phyloP scores from a whole-genome alignment of 2,329 filamentous ascomycete genomes.

The Aureobasidium pullulans region DNA sequence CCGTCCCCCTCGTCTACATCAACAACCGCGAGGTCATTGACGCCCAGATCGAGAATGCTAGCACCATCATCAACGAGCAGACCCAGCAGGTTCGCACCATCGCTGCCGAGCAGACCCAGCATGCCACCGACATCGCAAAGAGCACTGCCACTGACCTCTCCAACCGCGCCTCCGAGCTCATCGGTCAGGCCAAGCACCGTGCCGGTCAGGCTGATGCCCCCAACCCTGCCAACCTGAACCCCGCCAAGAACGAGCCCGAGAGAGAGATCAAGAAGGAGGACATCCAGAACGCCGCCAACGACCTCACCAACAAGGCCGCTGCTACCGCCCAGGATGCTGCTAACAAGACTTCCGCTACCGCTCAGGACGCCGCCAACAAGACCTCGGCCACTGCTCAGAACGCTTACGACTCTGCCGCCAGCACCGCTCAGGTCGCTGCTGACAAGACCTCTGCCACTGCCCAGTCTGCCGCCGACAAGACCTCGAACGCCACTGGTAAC shows the following conservation, averaged over 20 bases:
- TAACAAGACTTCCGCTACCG: constrained; percentile 13
- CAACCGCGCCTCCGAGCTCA: constrained; percentile 51
- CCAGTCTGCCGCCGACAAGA: constrained; percentile 8
- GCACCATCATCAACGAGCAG: constrained; percentile 50
- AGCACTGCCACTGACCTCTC: constrained; percentile 55
- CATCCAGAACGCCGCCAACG: constrained; percentile 19
- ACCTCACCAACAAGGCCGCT: constrained; percentile 10
- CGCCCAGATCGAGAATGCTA: constrained; percentile 48
- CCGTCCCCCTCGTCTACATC: constrained; percentile 56
- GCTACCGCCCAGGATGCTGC: not conserved
- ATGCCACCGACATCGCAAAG: constrained; percentile 51
- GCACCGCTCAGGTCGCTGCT: constrained; percentile 13
- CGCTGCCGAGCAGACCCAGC: constrained; percentile 52
- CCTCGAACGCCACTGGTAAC: constrained; percentile 14
- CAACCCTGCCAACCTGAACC: constrained; percentile 18
- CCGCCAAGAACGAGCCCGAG: constrained; percentile 15
- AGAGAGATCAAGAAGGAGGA: constrained; percentile 16
- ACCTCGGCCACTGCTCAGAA: not conserved
- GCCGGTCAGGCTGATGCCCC: constrained; percentile 19
- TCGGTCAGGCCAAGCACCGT: constrained; percentile 32
- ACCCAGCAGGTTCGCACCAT: constrained; percentile 53
- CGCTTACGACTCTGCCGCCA: not conserved
- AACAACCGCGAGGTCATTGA: constrained; percentile 60
- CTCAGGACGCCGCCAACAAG: constrained; percentile 8
- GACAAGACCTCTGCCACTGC: constrained; percentile 1